Evolutionary conservation across 805 yeast species (phyloP), one percentile per base, ranked within the genome.

Genomic region (Spathaspora arborariae): DNA sequence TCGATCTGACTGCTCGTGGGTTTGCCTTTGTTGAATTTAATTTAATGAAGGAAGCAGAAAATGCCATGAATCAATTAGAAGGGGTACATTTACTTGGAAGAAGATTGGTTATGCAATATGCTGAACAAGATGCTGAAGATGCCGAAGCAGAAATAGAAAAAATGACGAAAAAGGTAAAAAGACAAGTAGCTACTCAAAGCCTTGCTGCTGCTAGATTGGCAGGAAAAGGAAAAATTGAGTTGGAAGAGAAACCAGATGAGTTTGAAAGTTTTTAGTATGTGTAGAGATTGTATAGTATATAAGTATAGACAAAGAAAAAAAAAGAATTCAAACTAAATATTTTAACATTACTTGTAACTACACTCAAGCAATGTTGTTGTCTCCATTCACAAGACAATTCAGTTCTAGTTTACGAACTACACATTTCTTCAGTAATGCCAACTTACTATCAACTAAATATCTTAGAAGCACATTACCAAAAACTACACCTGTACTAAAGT

Each of bases 51-150:
- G 99, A 94, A 66, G 97, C 99, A 1, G 96, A 86, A 62, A 81
- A 76, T 60, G 99, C 98, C 11, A 86, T 94, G 92, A 84, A 85
- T 56, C 92, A 91, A 62, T 78, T 94, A 53, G 86, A 84, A 62
- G 99, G 99, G 50, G 97, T 95, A 2, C 99, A 94, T 77, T 84
- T 94, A 69, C 77, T 94, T 44, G 99, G 99, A 27, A 85, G 99
- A 71, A 79, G 97, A 54, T 74, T 94, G 54, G 96, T 92, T 10
- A 82, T 94, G 84, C 95, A 92, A 62, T 91, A 79, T 59, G 99
- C 98, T 13, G 85, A 88, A 59, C 80, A 78, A 50, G 96, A 85
- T 45, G 79, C 91, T 26, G 84, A 75, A 37, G 81, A 88, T 63
- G 96, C 88, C 11, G 97, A 94, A 65, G 92, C 80, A 44, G 96